Base-by-base conservation (phyloP, 169 alveolate genomes). In the Plasmodium vinckei region DNA sequence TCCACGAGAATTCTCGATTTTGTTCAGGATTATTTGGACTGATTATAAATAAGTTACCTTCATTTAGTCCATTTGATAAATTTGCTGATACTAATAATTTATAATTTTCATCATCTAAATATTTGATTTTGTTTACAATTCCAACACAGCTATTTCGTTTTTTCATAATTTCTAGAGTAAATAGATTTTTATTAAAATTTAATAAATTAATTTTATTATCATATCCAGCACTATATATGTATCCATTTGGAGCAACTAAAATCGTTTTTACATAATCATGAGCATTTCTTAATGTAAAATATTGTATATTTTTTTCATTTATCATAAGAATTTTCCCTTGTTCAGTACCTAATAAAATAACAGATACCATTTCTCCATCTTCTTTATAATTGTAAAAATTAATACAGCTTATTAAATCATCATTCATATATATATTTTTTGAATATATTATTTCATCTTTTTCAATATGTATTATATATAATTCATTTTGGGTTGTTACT, bases 341-440 rank as follows among this genome's bases (percentile, higher is more conserved):
- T 42, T 65, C 61, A 1, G 89, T 79, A 4, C 89, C 89, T 65
- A 79, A 23, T 17, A 79, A 54, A 39, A 79, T 51, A 21, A 54
- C 19, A 13, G 25, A 23, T n/a, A 44, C 17, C 13, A 10, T 67
- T 65, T 79, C 82, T 19, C 46, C 82, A 65, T 79, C 21, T 15
- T 39, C n/a, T 25, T 69, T 23, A 59, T 79, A 79, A 25, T 39
- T 65, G 46, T 53, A 79, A 57, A 79, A 79, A 46, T 42, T 59
- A 33, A 79, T 61, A 53, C 89, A 79, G 27, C 68, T 86, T 15
- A 54, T 33, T 9, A 33, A 27, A 46, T 86, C 92, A 57, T 86
- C 87, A 39, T 84, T 69, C 89, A 91, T 91, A 21, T 93, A 93
- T 33, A 93, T 71, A 64, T 93, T 94, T 12, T 88, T 94, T 12